Base-by-base conservation (phyloP, 1,139 yeast species). In the Geotrichum carabidarum region DNA sequence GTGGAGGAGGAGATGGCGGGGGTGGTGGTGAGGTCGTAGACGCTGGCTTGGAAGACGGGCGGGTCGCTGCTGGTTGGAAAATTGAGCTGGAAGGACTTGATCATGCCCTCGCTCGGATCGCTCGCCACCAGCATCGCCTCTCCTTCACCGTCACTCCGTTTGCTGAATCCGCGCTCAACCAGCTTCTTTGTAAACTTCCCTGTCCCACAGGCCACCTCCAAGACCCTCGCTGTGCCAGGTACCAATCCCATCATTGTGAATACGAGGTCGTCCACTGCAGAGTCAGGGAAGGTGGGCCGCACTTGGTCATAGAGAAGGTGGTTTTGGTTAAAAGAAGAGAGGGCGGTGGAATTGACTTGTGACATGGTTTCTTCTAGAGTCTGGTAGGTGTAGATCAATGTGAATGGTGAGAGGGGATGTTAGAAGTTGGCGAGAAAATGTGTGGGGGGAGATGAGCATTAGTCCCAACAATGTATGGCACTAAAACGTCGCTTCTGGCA, bases 151-250 rank as follows among this genome's bases (percentile, higher is more conserved):
- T 5, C 15, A 6, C 40, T n/a, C n/a, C 14, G 30, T 8, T 15
- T 15, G 9, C 11, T 15, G 34, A 43, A 47, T 8, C 55, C 53
- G n/a, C 57, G 31, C 17, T n/a, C 27, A 1, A 72, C 71, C 37
- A 83, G 69, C 47, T 76, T 70, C 38, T 67, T 68, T 8, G 88
- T 83, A 70, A 82, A 83, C 60, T 82, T 82, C 3, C 87, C 87
- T 0, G 87, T 83, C 0, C 88, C 88, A 14, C 81, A 78, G 1
- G 85, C 88, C 34, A 83, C 64, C 58, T 83, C 88, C 34, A 82
- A 66, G 12, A 82, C 68, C 22, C 38, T 15, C 22, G 68, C 59
- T 9, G 27, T 30, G 14, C 71, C 71, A 4, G 58, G 44, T 8
- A 54, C 62, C 22, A 81, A 63, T 0, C 67, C 68, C 44, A 48